phyloP scores from a whole-genome alignment of 345 rosid genomes.

The Pugionium dolabratum region DNA sequence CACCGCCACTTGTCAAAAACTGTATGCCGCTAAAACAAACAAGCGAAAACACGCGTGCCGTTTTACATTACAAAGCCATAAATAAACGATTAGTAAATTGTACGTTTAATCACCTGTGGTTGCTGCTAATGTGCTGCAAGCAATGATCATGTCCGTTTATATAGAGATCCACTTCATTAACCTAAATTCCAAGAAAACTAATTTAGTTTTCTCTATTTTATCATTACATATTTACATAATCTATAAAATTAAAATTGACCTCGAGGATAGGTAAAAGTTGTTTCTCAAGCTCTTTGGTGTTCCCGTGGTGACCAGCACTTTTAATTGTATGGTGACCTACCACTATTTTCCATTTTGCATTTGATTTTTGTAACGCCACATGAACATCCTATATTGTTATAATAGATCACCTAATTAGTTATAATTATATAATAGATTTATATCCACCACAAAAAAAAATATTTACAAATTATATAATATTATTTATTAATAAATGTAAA shows the following conservation, averaged over 20 bases:
- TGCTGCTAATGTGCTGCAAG: slow-evolving; percentile 72
- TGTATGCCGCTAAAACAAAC: slow-evolving; percentile 49
- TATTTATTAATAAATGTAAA: too few relatives aligned
- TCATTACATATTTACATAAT: not conserved
- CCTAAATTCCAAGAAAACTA: slow-evolving; percentile 46
- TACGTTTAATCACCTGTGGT: slow-evolving; percentile 43
- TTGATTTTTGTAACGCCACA: slow-evolving; percentile 49
- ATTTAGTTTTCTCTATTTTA: not conserved
- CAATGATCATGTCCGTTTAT: slow-evolving; percentile 57
- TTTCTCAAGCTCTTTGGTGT: slow-evolving; percentile 51
- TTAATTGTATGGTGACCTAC: slow-evolving; percentile 79
- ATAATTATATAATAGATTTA: too few relatives aligned
- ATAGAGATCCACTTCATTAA: slow-evolving; percentile 62
- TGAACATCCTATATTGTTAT: slow-evolving; percentile 26
- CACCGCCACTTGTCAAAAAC: slow-evolving; percentile 78
- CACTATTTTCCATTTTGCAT: slow-evolving; percentile 72
- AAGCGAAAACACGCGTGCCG: not conserved
- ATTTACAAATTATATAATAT: too few relatives aligned
- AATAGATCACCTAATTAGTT: too few relatives aligned
- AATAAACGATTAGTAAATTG: not conserved
- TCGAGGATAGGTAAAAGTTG: slow-evolving; percentile 63
- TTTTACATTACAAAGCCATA: slow-evolving; percentile 15
- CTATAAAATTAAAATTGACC: slow-evolving; percentile 38
- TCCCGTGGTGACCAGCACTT: slow-evolving; percentile 72
- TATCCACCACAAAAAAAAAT: too few relatives aligned